A percentile compares a stretch with the other conserved stretches of the same genome.
These are phyloP conservation scores for Xylaria flabelliformis DNA, from an alignment of 495 filamentous ascomycete genomes.

Conservation along the genomic window DNA sequence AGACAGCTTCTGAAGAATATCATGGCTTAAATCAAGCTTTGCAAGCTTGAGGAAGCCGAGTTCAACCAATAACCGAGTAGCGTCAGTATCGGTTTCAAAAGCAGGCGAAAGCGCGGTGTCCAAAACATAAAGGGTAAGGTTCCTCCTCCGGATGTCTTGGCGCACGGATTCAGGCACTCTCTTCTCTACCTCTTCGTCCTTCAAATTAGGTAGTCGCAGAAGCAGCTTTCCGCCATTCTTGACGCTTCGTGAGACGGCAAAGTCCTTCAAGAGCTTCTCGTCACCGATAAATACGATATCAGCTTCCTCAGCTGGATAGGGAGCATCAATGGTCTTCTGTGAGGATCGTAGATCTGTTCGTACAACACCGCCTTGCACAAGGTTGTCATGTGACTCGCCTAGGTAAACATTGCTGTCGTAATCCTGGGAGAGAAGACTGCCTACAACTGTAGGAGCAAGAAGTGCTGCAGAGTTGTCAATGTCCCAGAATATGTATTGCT, in stretches of 20 bases:
- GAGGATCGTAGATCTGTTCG: slow-evolving; percentile 87
- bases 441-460: slow-evolving; percentile 68
- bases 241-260: slow-evolving; percentile 73
- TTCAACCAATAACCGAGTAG: slow-evolving; percentile 68
- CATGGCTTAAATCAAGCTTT: slow-evolving; percentile 64
- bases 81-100: slow-evolving; percentile 61
- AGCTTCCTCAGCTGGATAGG: slow-evolving; percentile 78
- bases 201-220: slow-evolving; percentile 74
- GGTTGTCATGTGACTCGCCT: slow-evolving; percentile 80
- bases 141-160: slow-evolving; percentile 70
- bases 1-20: slow-evolving; percentile 46
- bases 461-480: slow-evolving; percentile 73
- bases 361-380: slow-evolving; percentile 81
- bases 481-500: slow-evolving; percentile 96
- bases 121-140: slow-evolving; percentile 71
- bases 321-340: slow-evolving; percentile 79
- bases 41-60: slow-evolving; percentile 81
- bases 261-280: slow-evolving; percentile 75
- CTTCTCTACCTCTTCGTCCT: slow-evolving; percentile 90
- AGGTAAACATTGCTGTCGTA: slow-evolving; percentile 78
- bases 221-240: slow-evolving; percentile 77
- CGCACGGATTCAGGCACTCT: slow-evolving; percentile 72
- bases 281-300: slow-evolving; percentile 81
- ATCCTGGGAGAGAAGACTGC: slow-evolving; percentile 75
- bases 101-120: slow-evolving; percentile 71